Conservation (phyloP, 257 asterid species). For the Solanum corneliomulleri region DNA sequence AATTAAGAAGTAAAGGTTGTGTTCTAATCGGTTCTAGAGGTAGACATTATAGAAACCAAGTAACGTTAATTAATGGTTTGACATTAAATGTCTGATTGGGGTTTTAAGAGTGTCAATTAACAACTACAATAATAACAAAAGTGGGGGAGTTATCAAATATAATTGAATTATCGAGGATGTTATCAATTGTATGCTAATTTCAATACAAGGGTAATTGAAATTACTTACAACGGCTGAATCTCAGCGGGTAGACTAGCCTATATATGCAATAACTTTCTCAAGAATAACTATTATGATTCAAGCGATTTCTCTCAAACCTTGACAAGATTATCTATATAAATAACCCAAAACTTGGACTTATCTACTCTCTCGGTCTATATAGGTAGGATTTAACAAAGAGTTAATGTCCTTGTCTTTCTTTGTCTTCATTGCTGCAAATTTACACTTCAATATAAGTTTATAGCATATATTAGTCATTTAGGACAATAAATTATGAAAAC, state of each 20-base stretch:
- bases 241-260: no score
- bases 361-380: neutral
- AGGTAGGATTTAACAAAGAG: no score
- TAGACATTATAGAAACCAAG: neutral
- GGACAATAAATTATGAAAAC: neutral
- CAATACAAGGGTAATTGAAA: no score
- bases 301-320: neutral
- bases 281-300: neutral
- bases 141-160: neutral
- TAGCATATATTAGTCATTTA: neutral
- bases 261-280: neutral
- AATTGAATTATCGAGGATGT: neutral
- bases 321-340: no score
- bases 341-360: neutral
- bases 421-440: neutral
- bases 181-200: neutral
- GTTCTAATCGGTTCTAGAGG: neutral
- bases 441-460: neutral
- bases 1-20: no score
- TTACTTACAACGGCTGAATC: no score
- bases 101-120: no score
- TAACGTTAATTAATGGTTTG: neutral
- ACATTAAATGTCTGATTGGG: neutral
- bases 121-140: neutral
- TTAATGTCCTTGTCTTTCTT: neutral